Evolutionary conservation across 495 filamentous ascomycete species (phyloP).

Genomic region (Extremus antarcticus): DNA sequence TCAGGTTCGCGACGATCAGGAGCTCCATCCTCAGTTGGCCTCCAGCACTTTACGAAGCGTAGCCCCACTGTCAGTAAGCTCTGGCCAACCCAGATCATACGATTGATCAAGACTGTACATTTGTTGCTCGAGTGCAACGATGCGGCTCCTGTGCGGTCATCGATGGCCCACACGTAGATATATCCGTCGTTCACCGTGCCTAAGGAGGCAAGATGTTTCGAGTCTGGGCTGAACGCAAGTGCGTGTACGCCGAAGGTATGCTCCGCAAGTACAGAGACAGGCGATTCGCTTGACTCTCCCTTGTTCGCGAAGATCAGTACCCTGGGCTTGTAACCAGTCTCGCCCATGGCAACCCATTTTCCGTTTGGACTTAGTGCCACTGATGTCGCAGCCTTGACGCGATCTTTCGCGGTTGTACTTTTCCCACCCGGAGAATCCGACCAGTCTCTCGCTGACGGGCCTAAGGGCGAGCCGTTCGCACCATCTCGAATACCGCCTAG

Average conservation of each 20-base stretch:
- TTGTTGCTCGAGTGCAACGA: conserved; percentile 86
- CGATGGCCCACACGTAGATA: conserved; percentile 81
- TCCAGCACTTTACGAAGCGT: conserved; percentile 90
- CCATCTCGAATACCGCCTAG: conserved; percentile 46
- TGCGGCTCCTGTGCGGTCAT: conserved; percentile 69
- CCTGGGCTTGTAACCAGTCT: conserved; percentile 89
- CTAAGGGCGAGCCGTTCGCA: conserved; percentile 24
- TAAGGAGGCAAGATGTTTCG: conserved; percentile 76
- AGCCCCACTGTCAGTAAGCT: conserved; percentile 66
- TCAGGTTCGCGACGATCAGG: conserved; percentile 39
- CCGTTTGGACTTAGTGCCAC: conserved; percentile 85
- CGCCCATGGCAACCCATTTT: conserved; percentile 79
- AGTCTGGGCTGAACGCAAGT: conserved; percentile 81
- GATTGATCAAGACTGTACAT: conserved; percentile 71
- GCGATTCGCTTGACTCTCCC: conserved; percentile 67
- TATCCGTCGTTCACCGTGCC: conserved; percentile 88
- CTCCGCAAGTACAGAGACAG: conserved; percentile 75
- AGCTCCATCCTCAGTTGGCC: conserved; percentile 50
- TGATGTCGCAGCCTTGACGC: conserved; percentile 93
- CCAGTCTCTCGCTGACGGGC: conserved; percentile 16
- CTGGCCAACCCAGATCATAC: conserved; percentile 80
- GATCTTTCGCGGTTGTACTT: conserved; percentile 73
- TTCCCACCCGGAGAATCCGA: conserved; percentile 43
- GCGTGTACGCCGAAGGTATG: conserved; percentile 83
- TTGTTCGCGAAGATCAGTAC: conserved; percentile 78